phyloP scores from a whole-genome alignment of 768 basidiomycete genomes.

The Suillus clintonianus region DNA sequence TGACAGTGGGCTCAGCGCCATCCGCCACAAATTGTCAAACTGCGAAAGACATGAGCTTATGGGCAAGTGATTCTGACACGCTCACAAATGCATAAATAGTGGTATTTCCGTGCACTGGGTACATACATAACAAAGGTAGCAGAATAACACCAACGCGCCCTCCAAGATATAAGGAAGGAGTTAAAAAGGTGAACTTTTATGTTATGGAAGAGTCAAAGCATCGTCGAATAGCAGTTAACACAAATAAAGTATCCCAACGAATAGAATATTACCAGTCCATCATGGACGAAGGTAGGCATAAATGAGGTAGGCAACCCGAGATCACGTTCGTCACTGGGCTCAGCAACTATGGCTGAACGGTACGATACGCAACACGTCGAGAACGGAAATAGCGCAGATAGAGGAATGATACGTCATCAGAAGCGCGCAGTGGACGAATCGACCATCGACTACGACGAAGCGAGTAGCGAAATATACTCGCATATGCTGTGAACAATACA shows the following conservation, averaged over 20 bases:
- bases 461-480: slow-evolving; percentile 38
- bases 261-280: neutral
- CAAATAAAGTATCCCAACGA: slow-evolving; percentile 1
- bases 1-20: neutral
- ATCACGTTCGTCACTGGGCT: slow-evolving; percentile 68
- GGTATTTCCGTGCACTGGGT: neutral
- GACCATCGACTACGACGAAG: slow-evolving; percentile 42
- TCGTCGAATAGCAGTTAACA: slow-evolving; percentile 1
- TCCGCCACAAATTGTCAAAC: neutral
- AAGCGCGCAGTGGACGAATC: slow-evolving; percentile 34
- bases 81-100: neutral
- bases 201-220: slow-evolving; percentile 2
- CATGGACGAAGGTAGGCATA: neutral
- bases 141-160: neutral
- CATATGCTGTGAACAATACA: slow-evolving; percentile 25
- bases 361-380: slow-evolving; percentile 68
- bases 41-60: neutral
- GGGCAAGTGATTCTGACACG: neutral
- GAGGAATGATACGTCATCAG: slow-evolving; percentile 32
- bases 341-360: slow-evolving; percentile 45
- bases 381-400: slow-evolving; percentile 39
- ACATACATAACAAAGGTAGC: slow-evolving; percentile 2
- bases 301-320: slow-evolving; percentile 42
- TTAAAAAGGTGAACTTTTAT: neutral
- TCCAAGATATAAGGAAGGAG: neutral